Evolutionary conservation across 495 filamentous ascomycete genomes (phyloP).

Genomic region (Lasiosphaeria miniovina): DNA sequence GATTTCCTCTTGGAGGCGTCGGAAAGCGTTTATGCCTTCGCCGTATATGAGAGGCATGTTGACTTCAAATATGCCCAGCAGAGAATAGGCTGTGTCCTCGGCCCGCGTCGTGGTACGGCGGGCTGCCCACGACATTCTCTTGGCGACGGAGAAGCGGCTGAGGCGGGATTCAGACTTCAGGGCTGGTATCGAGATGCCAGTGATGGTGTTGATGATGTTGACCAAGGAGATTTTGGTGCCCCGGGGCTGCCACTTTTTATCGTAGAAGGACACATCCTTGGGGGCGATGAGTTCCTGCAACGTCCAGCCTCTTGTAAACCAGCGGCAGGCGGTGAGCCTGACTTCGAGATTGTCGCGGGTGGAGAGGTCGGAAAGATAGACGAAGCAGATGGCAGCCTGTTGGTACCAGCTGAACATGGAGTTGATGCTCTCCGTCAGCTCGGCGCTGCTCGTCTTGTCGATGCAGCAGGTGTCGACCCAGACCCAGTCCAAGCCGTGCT

Average conservation of each 20-base stretch:
- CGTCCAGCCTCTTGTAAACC: constrained; percentile 26
- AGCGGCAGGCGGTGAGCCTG: constrained; percentile 15
- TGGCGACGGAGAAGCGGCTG: constrained; percentile 8
- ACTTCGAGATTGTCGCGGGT: background rate
- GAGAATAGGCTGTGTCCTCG: constrained; percentile 26
- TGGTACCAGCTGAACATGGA: constrained; percentile 41
- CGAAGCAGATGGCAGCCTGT: constrained; percentile 31
- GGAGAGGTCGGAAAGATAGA: constrained; percentile 17
- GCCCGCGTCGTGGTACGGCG: constrained; percentile 24
- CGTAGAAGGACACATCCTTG: constrained; percentile 17
- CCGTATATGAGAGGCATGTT: constrained; percentile 32
- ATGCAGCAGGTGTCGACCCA: constrained; percentile 35
- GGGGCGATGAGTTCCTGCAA: constrained; percentile 38
- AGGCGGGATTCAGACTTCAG: background rate
- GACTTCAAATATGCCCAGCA: constrained; percentile 27
- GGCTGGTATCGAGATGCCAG: background rate
- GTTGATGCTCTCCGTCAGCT: constrained; percentile 35
- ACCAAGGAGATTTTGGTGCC: constrained; percentile 5
- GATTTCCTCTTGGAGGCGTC: constrained; percentile 29
- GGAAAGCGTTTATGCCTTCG: constrained; percentile 25
- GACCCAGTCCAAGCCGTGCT: constrained; percentile 11
- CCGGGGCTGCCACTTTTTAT: constrained; percentile 1
- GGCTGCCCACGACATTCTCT: constrained; percentile 34
- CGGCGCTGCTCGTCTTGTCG: constrained; percentile 34
- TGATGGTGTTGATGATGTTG: background rate